Evolutionary conservation across 2,329 filamentous ascomycete species (phyloP), one percentile per base, ranked within the genome.

Genomic region (Apiospora saccharicola): DNA sequence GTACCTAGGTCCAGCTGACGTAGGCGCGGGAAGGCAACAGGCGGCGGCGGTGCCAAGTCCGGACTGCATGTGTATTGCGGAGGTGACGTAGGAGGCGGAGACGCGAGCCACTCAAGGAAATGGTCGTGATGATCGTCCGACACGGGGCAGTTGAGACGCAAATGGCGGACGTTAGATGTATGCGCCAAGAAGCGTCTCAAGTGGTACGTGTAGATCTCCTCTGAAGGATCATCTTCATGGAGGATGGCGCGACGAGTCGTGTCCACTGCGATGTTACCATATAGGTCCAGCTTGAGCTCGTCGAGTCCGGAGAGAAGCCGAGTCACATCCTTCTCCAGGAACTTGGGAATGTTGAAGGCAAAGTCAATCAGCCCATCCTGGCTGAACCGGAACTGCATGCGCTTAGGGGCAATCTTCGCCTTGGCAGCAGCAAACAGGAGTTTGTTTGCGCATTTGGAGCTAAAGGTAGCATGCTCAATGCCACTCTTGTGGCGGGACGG

Each of bases 321-420:
- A 13, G 41, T n/a, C 43, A 68, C n/a, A 41, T 68, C 67, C 41
- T 44, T 34, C 34, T 68, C 67, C n/a, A 46, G 4, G n/a, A 46
- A 68, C 41, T 47, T 44, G 41, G 67, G 67, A 14, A 68, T 34
- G 44, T 68, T 46, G 67, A 68, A 68, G 67, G 67, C 67, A 26
- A 47, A 68, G 43, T 68, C 67, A 34, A 68, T 68, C 67, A 68
- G 67, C 6, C 67, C 67, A 34, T 68, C 67, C 41, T 46, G 41
- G 41, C 67, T 68, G 67, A 68, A 68, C 14, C 30, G 30, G 67
- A 68, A 68, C 4, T 44, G 41, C 41, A 68, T n/a, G 6, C n/a
- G 24, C 67, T 68, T 68, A 14, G 67, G 67, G 43, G 41, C 14
- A 6, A 68, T 47, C 2, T 68, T 44, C 41, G 67, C 24, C 6